Conservation (phyloP, 805 yeast species). For the Wickerhamomyces xylosicus region DNA sequence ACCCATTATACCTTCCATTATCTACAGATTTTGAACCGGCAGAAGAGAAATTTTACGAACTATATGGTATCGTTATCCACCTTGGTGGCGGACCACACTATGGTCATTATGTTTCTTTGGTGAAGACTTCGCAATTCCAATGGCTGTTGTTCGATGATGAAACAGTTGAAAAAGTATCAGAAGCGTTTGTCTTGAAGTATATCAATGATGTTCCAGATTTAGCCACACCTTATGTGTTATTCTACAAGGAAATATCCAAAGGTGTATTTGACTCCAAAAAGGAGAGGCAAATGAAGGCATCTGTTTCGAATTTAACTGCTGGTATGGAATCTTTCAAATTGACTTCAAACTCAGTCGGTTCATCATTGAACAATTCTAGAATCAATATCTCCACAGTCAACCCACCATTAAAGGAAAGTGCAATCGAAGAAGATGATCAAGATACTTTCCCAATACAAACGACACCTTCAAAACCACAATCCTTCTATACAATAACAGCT, state of each 20-base stretch:
- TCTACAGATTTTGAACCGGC: constrained; percentile 39
- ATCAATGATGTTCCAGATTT: constrained; percentile 83
- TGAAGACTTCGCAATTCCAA: constrained; percentile 66
- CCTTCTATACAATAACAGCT: neutral
- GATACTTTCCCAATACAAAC: constrained; percentile 4
- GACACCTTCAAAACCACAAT: neutral
- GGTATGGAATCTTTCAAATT: neutral
- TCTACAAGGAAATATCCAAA: constrained; percentile 56
- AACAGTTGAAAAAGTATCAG: constrained; percentile 82
- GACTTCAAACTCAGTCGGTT: neutral
- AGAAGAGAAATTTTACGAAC: constrained; percentile 60
- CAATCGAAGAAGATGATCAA: neutral
- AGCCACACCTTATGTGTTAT: constrained; percentile 85
- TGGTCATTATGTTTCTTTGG: constrained; percentile 88
- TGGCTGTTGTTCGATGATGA: constrained; percentile 96
- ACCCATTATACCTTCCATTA: constrained; percentile 60
- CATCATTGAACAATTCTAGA: neutral
- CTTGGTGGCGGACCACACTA: constrained; percentile 97
- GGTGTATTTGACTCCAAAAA: constrained; percentile 15
- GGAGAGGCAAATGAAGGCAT: neutral
- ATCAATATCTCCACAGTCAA: neutral
- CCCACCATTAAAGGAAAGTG: neutral
- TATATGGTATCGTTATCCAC: constrained; percentile 83
- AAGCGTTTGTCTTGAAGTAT: constrained; percentile 70
- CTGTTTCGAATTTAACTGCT: neutral